Conservation (phyloP, 176 grass and related monocot genomes). For the Oryza meridionalis region DNA sequence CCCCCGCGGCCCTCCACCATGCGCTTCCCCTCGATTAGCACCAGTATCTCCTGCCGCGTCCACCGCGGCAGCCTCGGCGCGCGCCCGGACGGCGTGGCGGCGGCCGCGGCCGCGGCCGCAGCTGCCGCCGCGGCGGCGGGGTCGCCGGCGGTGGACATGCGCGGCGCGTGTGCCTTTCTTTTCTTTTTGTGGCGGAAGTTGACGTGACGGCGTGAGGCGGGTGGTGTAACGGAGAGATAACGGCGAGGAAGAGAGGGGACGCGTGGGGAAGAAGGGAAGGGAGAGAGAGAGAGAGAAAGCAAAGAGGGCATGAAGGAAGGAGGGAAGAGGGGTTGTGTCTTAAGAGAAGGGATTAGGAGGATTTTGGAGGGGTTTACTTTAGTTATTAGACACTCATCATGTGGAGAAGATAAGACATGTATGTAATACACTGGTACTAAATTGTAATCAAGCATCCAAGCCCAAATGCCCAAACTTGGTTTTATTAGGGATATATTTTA, state of each 20-base stretch:
- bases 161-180: neutral
- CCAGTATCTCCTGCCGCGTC: conserved; percentile 99
- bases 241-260: conserved; percentile 12
- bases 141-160: conserved; percentile 80
- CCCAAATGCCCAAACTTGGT: neutral
- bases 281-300: neutral
- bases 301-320: neutral
- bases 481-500: neutral
- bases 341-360: conserved; percentile 27
- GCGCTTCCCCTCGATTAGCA: conserved; percentile 88
- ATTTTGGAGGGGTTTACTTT: conserved; percentile 6
- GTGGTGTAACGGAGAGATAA: conserved; percentile 51
- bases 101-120: neutral
- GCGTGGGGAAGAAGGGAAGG: conserved; percentile 18
- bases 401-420: neutral
- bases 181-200: conserved; percentile 35
- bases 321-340: conserved; percentile 6
- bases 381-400: conserved; percentile 22
- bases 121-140: conserved; percentile 35
- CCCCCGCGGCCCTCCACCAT: conserved; percentile 71
- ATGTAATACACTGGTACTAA: too few species aligned
- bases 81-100: conserved; percentile 39
- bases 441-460: neutral
- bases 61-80: conserved; percentile 74
- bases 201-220: conserved; percentile 61